Base-by-base conservation (phyloP, 345 rosid genomes). In the Rhodomyrtus tomentosa region DNA sequence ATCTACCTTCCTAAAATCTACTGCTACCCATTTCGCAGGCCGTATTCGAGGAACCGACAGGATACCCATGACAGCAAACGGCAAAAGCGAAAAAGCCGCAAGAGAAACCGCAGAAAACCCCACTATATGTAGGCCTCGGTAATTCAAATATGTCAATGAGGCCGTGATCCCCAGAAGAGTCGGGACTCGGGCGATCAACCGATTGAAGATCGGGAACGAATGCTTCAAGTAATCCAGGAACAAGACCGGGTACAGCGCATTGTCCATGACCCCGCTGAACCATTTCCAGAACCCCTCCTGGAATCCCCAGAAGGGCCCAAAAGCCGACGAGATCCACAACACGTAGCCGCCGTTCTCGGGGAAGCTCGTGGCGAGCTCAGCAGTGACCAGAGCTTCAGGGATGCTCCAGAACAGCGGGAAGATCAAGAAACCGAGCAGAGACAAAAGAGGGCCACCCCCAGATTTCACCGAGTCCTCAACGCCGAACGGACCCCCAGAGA, bases 281-380 rank as follows among this genome's bases (percentile, higher is more conserved):
- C 98, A 95, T 91, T 96, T 96, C 98, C 98, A 94, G 80, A 94
- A 94, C 24, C 99, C 98, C 89, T 96, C 98, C 72, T 95, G 98
- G 85, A 95, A 95, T 14, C 98, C 98, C 99, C 99, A 95, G 81
- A 94, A 96, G 32, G 95, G 93, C 80, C 98, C 98, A 87, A 95
- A 94, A 18, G 99, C 98, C 27, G 98, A 92, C 83, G 99, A 92
- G 79, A 95, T 91, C 99, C 99, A 96, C 68, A 95, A 36, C 50
- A 94, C 99, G 85, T 96, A 96, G 12, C 99, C 98, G 18, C 98
- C 99, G 84, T 96, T 96, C 50, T 92, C 93, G 21, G 98, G 99
- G 92, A 95, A 96, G 85, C 93, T 92, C n/a, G 98, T 94, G 58
- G 96, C 94, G 18, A 96, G 92, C 92, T 96, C 99, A 21, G 99